Percentiles rank a stretch among this genome's conserved stretches.
Conservation (phyloP, 2,329 filamentous ascomycete species). For the Cordyceps javanica region DNA sequence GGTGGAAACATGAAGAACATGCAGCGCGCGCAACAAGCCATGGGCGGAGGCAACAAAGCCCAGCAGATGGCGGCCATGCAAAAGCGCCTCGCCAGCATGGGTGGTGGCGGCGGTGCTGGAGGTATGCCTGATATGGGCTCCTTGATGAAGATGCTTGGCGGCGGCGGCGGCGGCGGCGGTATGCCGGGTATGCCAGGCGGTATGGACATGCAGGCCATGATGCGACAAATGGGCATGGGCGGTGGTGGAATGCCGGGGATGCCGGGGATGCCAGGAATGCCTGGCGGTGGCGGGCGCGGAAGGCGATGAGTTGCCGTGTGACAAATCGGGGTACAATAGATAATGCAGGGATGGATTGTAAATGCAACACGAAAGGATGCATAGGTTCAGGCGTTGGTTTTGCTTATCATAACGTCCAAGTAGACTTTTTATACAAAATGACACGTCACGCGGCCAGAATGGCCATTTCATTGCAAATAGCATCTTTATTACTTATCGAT, state of each 20-base stretch:
- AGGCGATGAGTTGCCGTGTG: conserved; percentile 5
- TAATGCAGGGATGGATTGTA: neutral
- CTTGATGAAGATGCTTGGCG: conserved; percentile 88
- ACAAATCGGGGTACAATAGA: conserved; percentile 1
- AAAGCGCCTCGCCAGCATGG: conserved; percentile 89
- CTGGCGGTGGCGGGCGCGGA: conserved; percentile 8
- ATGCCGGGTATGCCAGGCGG: conserved; percentile 68
- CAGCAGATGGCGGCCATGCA: conserved; percentile 97
- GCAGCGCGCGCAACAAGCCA: conserved; percentile 84
- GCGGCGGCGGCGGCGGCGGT: conserved; percentile 50
- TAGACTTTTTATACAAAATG: conserved; percentile 5
- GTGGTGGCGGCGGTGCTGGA: conserved; percentile 57
- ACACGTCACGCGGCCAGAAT: neutral
- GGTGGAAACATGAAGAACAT: conserved; percentile 97
- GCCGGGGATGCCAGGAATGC: conserved; percentile 12
- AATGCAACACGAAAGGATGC: conserved; percentile 6
- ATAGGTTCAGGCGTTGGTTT: conserved; percentile 12
- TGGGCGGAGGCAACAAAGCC: conserved; percentile 85
- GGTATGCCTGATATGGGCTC: conserved; percentile 77
- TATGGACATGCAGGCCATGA: conserved; percentile 74
- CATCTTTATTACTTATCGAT: neutral
- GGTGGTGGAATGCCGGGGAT: conserved; percentile 27
- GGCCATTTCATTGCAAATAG: neutral
- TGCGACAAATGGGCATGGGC: conserved; percentile 64
- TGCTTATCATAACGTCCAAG: conserved; percentile 2